phyloP scores from a whole-genome alignment of 106 monocot genomes.

The Xerophyta viscosa region DNA sequence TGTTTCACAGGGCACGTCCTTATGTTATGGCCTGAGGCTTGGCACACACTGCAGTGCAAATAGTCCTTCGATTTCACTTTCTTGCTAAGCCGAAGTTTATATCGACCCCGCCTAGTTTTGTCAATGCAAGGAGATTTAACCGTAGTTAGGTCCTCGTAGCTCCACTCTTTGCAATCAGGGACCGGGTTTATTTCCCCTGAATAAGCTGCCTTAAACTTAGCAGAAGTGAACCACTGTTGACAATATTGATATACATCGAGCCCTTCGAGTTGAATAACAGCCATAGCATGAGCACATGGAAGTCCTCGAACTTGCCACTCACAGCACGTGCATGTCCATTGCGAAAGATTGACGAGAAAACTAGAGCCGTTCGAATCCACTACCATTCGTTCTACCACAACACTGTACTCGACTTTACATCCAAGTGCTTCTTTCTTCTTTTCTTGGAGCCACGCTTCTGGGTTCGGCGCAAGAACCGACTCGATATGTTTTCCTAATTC shows the following conservation, averaged over 20 bases:
- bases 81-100: background rate
- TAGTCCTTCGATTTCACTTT: background rate
- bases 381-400: background rate
- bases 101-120: background rate
- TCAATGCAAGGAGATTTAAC: background rate
- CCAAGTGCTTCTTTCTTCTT: conserved; percentile 3
- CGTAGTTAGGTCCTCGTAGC: background rate
- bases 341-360: conserved; percentile 1
- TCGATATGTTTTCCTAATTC: background rate
- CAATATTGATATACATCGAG: background rate
- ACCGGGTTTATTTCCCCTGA: background rate
- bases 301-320: background rate
- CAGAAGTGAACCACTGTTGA: background rate
- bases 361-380: background rate
- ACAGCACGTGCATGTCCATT: background rate
- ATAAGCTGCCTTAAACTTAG: conserved; percentile 1
- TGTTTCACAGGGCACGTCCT: background rate
- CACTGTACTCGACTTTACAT: background rate
- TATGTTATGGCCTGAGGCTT: background rate
- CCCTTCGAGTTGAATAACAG: conserved; percentile 1
- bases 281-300: conserved; percentile 4
- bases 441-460: background rate
- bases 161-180: conserved; percentile 1
- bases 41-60: background rate
- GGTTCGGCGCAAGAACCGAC: background rate